These are phyloP conservation scores for Saraca asoca DNA, from an alignment of 331 rosid genomes.

Conservation along the genomic window DNA sequence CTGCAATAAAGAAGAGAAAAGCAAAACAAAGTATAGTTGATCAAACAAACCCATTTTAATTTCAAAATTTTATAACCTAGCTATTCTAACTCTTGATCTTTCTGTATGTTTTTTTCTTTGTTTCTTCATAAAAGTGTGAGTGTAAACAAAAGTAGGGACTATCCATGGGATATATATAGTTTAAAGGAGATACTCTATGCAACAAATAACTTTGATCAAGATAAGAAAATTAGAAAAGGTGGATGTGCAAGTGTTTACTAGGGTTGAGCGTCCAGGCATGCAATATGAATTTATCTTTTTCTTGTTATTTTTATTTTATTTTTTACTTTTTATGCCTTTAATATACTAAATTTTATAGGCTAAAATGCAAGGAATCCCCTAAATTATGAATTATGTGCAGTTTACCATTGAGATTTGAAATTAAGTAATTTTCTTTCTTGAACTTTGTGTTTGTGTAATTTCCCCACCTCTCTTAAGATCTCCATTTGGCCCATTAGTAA, in stretches of 20 bases:
- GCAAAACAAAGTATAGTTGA: constrained; percentile 34
- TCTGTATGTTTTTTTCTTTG: not conserved
- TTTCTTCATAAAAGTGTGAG: not conserved
- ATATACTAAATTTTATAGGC: too few relatives aligned
- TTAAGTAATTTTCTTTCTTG: too few relatives aligned
- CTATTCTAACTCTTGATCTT: not conserved
- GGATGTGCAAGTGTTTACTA: constrained; percentile 81
- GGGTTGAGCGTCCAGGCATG: constrained; percentile 68
- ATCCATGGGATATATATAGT: constrained; percentile 72
- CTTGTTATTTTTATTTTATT: not conserved
- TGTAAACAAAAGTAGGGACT: constrained; percentile 44
- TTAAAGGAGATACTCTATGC: constrained; percentile 77
- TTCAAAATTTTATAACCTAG: too few relatives aligned
- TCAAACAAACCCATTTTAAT: constrained; percentile 22
- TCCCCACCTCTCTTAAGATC: too few relatives aligned
- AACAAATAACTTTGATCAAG: constrained; percentile 67
- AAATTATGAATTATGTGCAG: too few relatives aligned
- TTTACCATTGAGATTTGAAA: too few relatives aligned
- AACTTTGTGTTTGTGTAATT: too few relatives aligned
- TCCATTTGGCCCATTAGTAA: too few relatives aligned
- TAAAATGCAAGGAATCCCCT: too few relatives aligned
- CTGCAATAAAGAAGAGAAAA: constrained; percentile 34
- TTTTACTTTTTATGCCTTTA: not conserved
- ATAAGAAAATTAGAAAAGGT: constrained; percentile 80
- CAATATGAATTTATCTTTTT: not conserved